Evolutionary conservation across 805 yeast species (phyloP), one percentile per base, ranked within the genome.

Genomic region (Schwanniomyces occidentalis): DNA sequence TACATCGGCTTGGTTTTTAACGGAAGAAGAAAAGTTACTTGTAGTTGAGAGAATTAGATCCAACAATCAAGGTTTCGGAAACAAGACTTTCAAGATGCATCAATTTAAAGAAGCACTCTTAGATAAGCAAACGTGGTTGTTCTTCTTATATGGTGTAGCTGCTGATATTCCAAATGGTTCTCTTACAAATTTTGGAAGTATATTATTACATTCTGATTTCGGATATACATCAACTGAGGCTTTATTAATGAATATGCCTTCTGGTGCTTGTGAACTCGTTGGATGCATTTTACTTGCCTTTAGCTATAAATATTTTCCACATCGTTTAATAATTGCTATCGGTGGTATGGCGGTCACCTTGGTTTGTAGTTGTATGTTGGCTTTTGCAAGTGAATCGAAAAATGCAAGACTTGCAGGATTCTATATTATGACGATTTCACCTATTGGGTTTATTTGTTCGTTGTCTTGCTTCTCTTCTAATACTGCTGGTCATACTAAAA

Each of bases 41-140:
- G 63, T 61, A 4, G 68, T 64, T 9, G 58, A 61, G 30, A 48
- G 56, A 42, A 52, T 59, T 18, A 45, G 57, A 35, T 28, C 42
- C 16, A 48, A 68, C 45, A 61, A 65, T 32, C 72, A 66, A 49
- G 76, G 76, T 2, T 65, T 64, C 38, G 75, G 73, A 24, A 63
- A 60, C 44, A 52, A 48, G 27, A 55, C 50, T 22, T 63, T 62
- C 48, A 69, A 69, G 44, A 44, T 34, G 45, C 41, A 61, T 17
- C 75, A 69, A 41, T 41, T 69, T 18, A 45, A 35, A 8, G 73
- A 56, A 52, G 61, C 71, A 42, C 29, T 64, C 50, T 27, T 49
- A 40, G 61, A 57, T 59, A 50, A 54, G 46, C 49, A 58, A 51
- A 56, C 72, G 44, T 50, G 69, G 70, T 22, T 45, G 42, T 58